Evolutionary conservation across 164 flowering plant species (phyloP).

Genomic region (Hamamelis virginiana): DNA sequence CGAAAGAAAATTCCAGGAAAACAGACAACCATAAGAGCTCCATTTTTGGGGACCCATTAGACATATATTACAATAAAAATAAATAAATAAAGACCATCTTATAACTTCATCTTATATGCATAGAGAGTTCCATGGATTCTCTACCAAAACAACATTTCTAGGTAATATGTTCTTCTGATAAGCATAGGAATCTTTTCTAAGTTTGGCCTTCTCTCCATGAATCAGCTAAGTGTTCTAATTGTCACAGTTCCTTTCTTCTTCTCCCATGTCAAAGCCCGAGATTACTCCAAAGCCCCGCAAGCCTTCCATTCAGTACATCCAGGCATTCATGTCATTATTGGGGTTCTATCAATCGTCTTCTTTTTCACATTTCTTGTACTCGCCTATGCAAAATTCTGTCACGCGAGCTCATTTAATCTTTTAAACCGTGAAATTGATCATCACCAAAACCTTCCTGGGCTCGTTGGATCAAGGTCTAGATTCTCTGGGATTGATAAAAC

Average conservation of each 20-base stretch:
- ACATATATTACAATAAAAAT: background rate
- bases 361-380: slow-evolving; percentile 10
- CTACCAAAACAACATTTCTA: background rate
- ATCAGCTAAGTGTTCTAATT: background rate
- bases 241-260: background rate
- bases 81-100: background rate
- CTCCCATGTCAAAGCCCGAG: slow-evolving; percentile 9
- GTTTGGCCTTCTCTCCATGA: slow-evolving; percentile 1
- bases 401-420: background rate
- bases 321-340: slow-evolving; percentile 8
- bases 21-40: background rate
- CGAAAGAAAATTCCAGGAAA: background rate
- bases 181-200: background rate
- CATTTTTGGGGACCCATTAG: too few species aligned
- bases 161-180: background rate
- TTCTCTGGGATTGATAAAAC: slow-evolving; percentile 25
- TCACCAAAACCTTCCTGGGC: slow-evolving; percentile 1
- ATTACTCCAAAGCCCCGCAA: background rate
- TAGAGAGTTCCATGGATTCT: background rate
- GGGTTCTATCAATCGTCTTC: slow-evolving; percentile 12
- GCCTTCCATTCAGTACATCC: slow-evolving; percentile 13
- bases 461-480: slow-evolving; percentile 12
- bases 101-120: background rate
- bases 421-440: background rate
- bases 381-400: slow-evolving; percentile 23